Percentiles rank a stretch among this genome's conserved stretches.
phyloP scores from a whole-genome alignment of 352 stramenopile species.

The Phytophthora colocasiae region DNA sequence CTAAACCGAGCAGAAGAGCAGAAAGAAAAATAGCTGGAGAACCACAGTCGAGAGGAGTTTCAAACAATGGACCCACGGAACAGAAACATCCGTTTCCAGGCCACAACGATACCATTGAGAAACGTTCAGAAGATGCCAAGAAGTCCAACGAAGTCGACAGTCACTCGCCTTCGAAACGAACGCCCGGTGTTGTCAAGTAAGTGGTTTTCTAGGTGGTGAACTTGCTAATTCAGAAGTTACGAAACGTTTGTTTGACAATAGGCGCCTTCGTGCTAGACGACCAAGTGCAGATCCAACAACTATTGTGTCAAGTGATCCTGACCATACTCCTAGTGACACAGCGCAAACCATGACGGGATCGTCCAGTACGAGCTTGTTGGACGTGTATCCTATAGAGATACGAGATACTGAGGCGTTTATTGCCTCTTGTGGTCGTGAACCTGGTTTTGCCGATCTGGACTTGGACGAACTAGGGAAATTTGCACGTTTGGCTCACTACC shows the following conservation, averaged over 20 bases:
- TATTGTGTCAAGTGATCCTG: not conserved
- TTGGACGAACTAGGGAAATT: conserved; percentile 58
- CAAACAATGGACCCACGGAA: conserved; percentile 11
- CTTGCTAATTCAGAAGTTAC: too few relatives aligned
- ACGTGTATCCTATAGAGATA: conserved; percentile 51
- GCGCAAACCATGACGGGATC: not conserved
- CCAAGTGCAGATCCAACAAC: conserved; percentile 16
- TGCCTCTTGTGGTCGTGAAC: conserved; percentile 23
- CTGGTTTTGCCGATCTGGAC: conserved; percentile 53
- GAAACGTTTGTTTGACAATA: conserved; percentile 4
- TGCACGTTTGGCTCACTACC: conserved; percentile 66
- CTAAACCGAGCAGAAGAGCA: not conserved
- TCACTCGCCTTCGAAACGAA: conserved; percentile 40
- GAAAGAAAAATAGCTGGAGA: not conserved
- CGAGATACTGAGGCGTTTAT: conserved; percentile 33
- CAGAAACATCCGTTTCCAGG: conserved; percentile 11
- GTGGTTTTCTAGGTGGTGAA: not conserved
- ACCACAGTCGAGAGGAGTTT: not conserved
- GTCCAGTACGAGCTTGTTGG: conserved; percentile 39
- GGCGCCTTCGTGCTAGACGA: conserved; percentile 19
- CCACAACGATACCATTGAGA: conserved; percentile 1
- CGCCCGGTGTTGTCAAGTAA: conserved; percentile 37
- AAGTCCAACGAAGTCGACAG: conserved; percentile 19
- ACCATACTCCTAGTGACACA: not conserved
- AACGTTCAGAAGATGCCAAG: not conserved